These are phyloP conservation scores for Acer negundo DNA, from an alignment of 345 rosid genomes.

Conservation along the genomic window DNA sequence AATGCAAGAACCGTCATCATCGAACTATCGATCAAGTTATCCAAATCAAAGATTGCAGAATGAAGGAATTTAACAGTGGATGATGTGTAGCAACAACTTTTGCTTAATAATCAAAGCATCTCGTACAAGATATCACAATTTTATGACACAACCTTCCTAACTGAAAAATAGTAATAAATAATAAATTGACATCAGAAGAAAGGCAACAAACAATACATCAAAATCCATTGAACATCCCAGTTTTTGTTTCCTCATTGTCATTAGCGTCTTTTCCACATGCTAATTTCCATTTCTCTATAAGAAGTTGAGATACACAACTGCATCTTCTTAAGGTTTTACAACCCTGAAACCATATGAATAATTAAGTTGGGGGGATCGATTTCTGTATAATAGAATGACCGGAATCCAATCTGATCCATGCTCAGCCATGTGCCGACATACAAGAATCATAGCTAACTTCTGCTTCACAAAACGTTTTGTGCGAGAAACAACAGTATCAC, in stretches of 20 bases:
- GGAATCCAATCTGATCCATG: constrained; percentile 1
- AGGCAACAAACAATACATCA: background rate
- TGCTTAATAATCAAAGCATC: background rate
- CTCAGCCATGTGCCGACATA: background rate
- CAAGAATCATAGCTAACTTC: background rate
- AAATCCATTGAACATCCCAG: background rate
- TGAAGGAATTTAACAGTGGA: background rate
- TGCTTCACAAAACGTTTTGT: background rate
- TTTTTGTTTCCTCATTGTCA: background rate
- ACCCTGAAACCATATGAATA: constrained; percentile 16
- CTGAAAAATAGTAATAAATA: too few relatives aligned
- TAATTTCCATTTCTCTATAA: background rate
- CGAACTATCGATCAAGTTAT: too few relatives aligned
- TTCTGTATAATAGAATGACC: background rate
- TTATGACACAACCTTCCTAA: background rate
- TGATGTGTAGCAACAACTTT: background rate
- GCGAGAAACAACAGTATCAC: background rate
- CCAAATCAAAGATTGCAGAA: too few relatives aligned
- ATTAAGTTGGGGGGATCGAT: background rate
- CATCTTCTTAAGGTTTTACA: background rate
- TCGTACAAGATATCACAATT: background rate
- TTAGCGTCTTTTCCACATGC: background rate
- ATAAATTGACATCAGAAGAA: background rate
- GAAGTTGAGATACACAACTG: background rate
- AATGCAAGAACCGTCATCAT: too few relatives aligned